Conservation (phyloP, 2,329 filamentous ascomycete species). For the Colletotrichum simmondsii region DNA sequence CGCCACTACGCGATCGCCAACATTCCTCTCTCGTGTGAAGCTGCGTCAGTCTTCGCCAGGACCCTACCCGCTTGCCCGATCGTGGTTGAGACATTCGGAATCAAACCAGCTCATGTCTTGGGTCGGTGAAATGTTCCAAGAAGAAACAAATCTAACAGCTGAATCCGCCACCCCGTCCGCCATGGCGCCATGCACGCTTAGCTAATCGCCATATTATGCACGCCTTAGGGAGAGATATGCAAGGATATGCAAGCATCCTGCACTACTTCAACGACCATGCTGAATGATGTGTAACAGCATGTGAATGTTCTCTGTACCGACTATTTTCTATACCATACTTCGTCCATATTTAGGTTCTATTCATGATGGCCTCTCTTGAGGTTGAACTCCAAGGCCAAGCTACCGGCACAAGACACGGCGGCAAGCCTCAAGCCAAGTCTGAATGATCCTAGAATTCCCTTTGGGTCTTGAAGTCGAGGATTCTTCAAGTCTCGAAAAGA, state of each 20-base stretch:
- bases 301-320: neutral
- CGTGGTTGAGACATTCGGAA: neutral
- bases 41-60: neutral
- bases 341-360: neutral
- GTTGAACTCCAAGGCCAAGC: neutral
- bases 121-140: neutral
- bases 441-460: too few species aligned
- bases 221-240: neutral
- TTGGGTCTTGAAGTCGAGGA: neutral
- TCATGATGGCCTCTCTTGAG: neutral
- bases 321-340: neutral
- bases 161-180: neutral
- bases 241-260: neutral
- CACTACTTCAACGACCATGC: neutral
- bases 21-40: neutral
- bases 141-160: neutral
- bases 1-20: neutral
- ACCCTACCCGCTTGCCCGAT: neutral
- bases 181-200: neutral
- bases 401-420: neutral
- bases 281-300: neutral
- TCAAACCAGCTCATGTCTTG: neutral
- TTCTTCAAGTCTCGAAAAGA: neutral
- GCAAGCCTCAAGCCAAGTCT: neutral
- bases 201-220: neutral